Conservation (phyloP, 768 basidiomycete genomes). For the Saitozyma sp. region DNA sequence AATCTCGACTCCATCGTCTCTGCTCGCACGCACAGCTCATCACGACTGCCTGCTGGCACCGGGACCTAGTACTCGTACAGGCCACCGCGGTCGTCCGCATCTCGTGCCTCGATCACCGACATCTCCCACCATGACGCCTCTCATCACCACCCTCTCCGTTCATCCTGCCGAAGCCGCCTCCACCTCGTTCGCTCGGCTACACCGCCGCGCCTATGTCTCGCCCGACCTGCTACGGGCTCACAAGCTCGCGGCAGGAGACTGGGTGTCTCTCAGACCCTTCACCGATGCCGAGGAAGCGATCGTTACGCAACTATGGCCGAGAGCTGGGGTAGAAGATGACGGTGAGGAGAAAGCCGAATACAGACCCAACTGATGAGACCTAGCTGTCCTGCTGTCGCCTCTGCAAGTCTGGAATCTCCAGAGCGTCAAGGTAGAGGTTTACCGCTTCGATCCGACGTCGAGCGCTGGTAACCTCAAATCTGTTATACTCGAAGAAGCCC, state of each 20-base stretch:
- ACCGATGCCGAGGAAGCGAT: not conserved
- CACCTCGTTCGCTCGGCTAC: constrained; percentile 4
- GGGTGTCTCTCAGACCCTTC: constrained; percentile 27
- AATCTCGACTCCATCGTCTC: too few species aligned
- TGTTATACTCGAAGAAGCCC: too few species aligned
- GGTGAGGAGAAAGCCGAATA: constrained; percentile 22
- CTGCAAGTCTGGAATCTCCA: constrained; percentile 1
- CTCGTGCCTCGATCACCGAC: too few species aligned
- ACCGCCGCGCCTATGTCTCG: constrained; percentile 29
- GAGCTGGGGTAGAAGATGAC: constrained; percentile 29
- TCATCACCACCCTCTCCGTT: too few species aligned
- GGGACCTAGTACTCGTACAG: too few species aligned
- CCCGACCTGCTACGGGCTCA: constrained; percentile 37
- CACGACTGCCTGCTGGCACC: too few species aligned
- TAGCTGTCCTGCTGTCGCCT: constrained; percentile 5
- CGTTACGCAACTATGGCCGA: constrained; percentile 44
- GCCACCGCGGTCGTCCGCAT: too few species aligned
- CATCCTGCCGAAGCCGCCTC: too few species aligned
- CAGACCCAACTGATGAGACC: not conserved
- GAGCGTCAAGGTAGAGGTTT: constrained; percentile 17
- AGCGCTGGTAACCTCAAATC: too few species aligned
- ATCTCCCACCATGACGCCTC: too few species aligned
- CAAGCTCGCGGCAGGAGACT: constrained; percentile 47
- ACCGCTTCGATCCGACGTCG: constrained; percentile 16
- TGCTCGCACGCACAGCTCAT: too few species aligned